Base-by-base conservation (phyloP, 176 grass and related monocot genomes). In the Neostapfia colusana region DNA sequence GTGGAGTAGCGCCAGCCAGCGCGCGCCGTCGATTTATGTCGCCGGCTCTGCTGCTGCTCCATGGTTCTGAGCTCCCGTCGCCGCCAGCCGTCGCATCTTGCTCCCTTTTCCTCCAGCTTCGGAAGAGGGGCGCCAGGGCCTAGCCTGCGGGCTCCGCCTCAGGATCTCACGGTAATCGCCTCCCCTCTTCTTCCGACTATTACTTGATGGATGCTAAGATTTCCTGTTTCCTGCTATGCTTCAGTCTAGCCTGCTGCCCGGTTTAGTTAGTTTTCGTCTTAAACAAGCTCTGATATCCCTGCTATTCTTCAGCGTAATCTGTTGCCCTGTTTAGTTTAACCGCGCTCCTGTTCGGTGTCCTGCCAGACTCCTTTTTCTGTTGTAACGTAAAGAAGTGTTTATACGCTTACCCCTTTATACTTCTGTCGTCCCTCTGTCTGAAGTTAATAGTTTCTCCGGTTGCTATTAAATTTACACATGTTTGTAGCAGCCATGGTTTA, bases 11-110 rank as follows among this genome's bases (percentile, higher is more conserved):
- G n/a, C n/a, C n/a, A n/a, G n/a, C n/a, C n/a, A n/a, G n/a, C n/a
- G n/a, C n/a, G n/a, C n/a, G n/a, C n/a, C n/a, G n/a, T 63, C 69
- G 76, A 88, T 80, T 75, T 88, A 88, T 88, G 86, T 88, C 81
- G 81, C 25, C 81, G 75, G 64, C 70, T 75, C 81, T 68, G 44
- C 80, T 67, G 53, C 35, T 21, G 37, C 70, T 88, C 76, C 70
- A 88, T 88, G 81, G 69, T 88, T 88, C 76, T 84, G 86, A 88
- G 56, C 86, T 88, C 86, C 45, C 56, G 7, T 65, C 56, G 78
- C 18, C 81, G 70, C 15, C 81, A 75, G 0, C 64, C 62, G 7
- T 41, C 39, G 63, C 3, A 38, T 70, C 9, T 49, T 63, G 76
- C 71, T 65, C 46, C 70, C 76, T 88, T 69, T 70, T 88, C 70